phyloP scores from a whole-genome alignment of 352 stramenopile genomes.

The Phytophthora pluvialis region DNA sequence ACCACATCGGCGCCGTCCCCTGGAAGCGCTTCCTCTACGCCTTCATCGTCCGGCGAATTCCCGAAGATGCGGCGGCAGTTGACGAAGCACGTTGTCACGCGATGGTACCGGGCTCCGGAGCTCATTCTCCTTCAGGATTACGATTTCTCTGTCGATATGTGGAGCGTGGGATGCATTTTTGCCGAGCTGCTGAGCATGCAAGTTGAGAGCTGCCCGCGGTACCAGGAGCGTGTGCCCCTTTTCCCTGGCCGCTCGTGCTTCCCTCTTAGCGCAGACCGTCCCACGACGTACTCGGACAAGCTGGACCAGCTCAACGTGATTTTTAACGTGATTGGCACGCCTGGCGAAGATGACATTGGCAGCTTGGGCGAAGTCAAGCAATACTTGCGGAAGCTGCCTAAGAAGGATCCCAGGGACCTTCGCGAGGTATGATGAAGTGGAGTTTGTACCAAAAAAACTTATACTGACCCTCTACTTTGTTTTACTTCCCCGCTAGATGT shows the following conservation, averaged over 20 bases:
- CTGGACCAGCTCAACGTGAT: constrained; percentile 95
- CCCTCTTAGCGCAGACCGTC: constrained; percentile 80
- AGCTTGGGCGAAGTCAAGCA: constrained; percentile 85
- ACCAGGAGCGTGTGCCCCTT: constrained; percentile 85
- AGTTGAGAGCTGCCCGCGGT: constrained; percentile 84
- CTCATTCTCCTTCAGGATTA: constrained; percentile 97
- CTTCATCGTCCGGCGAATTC: constrained; percentile 64
- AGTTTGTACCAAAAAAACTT: background rate
- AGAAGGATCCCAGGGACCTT: constrained; percentile 81
- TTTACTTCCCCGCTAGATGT: constrained; percentile 55
- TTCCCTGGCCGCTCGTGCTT: constrained; percentile 90
- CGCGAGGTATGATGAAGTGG: constrained; percentile 46
- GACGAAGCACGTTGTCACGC: constrained; percentile 98
- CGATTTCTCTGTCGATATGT: constrained; percentile 98
- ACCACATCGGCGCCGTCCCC: constrained; percentile 67
- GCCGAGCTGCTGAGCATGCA: constrained; percentile 90
- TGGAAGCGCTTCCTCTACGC: constrained; percentile 69
- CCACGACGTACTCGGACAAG: constrained; percentile 88
- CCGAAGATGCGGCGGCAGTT: constrained; percentile 91
- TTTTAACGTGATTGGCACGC: constrained; percentile 96
- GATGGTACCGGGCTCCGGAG: constrained; percentile 98
- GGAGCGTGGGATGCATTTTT: constrained; percentile 97
- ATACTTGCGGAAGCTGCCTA: constrained; percentile 86
- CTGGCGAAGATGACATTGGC: constrained; percentile 89
- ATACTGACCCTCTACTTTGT: constrained; percentile 12